phyloP scores from a whole-genome alignment of 208 protist genomes.

The Trypanosoma congolense region DNA sequence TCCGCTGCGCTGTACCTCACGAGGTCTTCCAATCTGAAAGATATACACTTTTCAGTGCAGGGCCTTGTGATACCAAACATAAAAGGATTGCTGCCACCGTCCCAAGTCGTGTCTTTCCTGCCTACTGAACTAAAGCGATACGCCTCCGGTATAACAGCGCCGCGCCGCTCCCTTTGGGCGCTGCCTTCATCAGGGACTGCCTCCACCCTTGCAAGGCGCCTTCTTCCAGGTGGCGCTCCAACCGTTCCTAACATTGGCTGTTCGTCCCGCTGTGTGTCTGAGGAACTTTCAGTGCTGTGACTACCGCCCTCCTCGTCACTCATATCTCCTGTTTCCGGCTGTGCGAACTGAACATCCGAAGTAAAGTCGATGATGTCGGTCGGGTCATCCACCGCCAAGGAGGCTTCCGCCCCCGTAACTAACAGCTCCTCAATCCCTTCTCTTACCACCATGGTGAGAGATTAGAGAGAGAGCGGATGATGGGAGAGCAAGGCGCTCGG shows the following conservation, averaged over 20 bases:
- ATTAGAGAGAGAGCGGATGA: too few relatives aligned
- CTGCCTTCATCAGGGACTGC: conserved; percentile 4
- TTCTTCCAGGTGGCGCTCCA: background rate
- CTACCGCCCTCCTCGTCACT: conserved; percentile 12
- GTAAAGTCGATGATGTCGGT: background rate
- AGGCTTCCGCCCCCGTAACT: background rate
- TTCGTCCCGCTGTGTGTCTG: conserved; percentile 2
- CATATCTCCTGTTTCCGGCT: conserved; percentile 1
- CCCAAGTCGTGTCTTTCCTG: too few relatives aligned
- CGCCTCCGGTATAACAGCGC: conserved; percentile 11
- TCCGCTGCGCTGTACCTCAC: conserved; percentile 38
- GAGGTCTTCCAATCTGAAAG: conserved; percentile 32
- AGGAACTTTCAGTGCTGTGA: conserved; percentile 19
- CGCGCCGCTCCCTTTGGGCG: background rate
- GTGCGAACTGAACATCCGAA: conserved; percentile 4
- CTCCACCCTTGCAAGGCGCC: background rate
- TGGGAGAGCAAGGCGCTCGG: too few relatives aligned
- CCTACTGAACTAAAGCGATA: too few relatives aligned
- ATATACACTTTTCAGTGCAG: conserved; percentile 14
- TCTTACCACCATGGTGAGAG: background rate
- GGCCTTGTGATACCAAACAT: conserved; percentile 6
- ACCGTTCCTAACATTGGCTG: background rate
- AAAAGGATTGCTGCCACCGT: conserved; percentile 9
- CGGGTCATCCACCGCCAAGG: background rate
- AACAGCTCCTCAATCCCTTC: background rate